Base-by-base conservation (phyloP, 2,329 filamentous ascomycete genomes). In the Sclerotinia glacialis region DNA sequence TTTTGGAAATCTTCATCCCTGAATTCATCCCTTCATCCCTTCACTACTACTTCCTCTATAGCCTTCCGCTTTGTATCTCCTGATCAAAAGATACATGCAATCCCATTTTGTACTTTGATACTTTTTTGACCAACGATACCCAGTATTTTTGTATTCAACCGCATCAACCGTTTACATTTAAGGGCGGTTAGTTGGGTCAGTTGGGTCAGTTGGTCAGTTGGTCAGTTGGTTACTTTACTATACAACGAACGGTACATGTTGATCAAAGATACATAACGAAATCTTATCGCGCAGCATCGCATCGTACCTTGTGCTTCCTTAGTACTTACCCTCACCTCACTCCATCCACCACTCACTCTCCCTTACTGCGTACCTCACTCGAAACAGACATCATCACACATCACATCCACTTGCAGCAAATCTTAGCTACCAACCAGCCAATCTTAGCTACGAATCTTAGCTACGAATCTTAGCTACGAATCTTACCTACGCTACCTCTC, bases 41-140 rank as follows among this genome's bases (percentile, higher is more conserved):
- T 21, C 8, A 16, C n/a, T n/a, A 23, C 40, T 53, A 26, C 11
- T n/a, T 34, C 18, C n/a, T n/a, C n/a, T n/a, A 58, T 18, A 21
- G 16, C 6, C 16, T 2, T 12, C 23, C 55, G 21, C 40, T 16
- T 26, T 37, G 44, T 34, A 47, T 60, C 56, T 60, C 56, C 56
- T 60, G 56, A 60, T 37, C 40, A 58, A 28, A 58, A 58, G 46
- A 60, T 47, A 34, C n/a, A 60, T 60, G 44, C 56, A 47, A 34
- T 28, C 42, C 56, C 44, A 60, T 34, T 8, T 46, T 46, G 26
- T 31, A 5, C 23, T 34, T 40, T n/a, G 37, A 5, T 12, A 8
- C 23, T 56, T 26, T 56, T 26, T 11, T 21, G 11, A 34, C 56
- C 55, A 31, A 59, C 55, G 55, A 59, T 46, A 46, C 26, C 28